phyloP scores from a whole-genome alignment of 2,329 filamentous ascomycete genomes.

The Orbilia ellipsospora region DNA sequence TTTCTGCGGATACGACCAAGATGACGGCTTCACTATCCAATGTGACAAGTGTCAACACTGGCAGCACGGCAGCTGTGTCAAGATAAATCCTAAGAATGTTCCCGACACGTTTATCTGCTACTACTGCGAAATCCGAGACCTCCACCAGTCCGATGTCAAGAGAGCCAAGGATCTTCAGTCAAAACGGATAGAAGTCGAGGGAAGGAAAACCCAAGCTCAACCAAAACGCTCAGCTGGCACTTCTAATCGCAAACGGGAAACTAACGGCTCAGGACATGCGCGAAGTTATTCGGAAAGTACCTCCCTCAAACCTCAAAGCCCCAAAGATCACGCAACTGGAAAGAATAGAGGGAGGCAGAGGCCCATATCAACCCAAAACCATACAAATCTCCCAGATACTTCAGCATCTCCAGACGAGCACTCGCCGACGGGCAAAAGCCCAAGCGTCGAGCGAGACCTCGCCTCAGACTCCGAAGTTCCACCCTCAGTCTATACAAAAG shows the following conservation, averaged over 20 bases:
- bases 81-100: conserved; percentile 79
- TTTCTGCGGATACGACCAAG: conserved; percentile 91
- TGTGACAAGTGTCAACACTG: conserved; percentile 96
- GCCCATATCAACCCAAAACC: conserved; percentile 45
- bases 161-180: conserved; percentile 79
- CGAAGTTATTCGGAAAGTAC: conserved; percentile 66
- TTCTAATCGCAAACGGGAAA: conserved; percentile 84
- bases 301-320: conserved; percentile 62
- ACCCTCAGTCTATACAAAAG: conserved; percentile 51
- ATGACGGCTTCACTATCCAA: conserved; percentile 97
- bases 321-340: conserved; percentile 39
- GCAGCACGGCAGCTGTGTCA: conserved; percentile 99
- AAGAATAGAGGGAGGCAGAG: conserved; percentile 45
- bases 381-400: conserved; percentile 44
- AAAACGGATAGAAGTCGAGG: conserved; percentile 69
- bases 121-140: conserved; percentile 81
- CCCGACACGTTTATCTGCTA: conserved; percentile 82
- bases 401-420: conserved; percentile 51
- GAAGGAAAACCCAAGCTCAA: conserved; percentile 46
- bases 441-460: conserved; percentile 51
- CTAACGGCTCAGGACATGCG: conserved; percentile 69
- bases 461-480: conserved; percentile 48
- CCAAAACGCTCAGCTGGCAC: conserved; percentile 77
- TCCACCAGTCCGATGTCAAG: conserved; percentile 71
- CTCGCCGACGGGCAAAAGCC: conserved; percentile 51